These are phyloP conservation scores for Starmerella stellata DNA, from an alignment of 805 yeast genomes.

Conservation along the genomic window DNA sequence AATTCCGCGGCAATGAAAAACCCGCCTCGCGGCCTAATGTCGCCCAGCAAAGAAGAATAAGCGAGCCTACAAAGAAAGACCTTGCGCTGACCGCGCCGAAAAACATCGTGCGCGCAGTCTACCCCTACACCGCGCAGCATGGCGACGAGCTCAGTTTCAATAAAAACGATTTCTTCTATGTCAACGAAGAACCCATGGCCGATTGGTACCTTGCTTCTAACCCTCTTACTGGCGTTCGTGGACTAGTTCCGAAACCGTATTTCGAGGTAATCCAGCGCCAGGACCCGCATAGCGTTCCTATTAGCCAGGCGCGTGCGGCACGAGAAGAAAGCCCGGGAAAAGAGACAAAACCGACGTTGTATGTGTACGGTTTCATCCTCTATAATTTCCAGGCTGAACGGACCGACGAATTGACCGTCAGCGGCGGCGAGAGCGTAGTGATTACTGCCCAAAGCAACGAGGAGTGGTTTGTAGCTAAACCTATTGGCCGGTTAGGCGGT, in stretches of 20 bases:
- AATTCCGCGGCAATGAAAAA: not conserved
- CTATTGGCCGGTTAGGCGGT: constrained; percentile 85
- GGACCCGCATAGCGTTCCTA: constrained; percentile 20
- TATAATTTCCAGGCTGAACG: constrained; percentile 73
- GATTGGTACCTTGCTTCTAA: constrained; percentile 78
- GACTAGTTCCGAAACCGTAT: constrained; percentile 72
- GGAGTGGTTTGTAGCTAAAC: constrained; percentile 97
- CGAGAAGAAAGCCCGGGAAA: constrained; percentile 1
- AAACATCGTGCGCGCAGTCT: constrained; percentile 66
- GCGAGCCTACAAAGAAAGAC: constrained; percentile 10
- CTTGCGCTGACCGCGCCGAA: constrained; percentile 39
- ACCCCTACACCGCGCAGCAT: constrained; percentile 59
- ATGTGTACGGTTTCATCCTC: constrained; percentile 61
- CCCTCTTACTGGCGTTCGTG: constrained; percentile 58
- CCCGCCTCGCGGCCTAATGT: not conserved
- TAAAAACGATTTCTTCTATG: constrained; percentile 81
- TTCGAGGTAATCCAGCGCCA: constrained; percentile 49
- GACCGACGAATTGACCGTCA: constrained; percentile 67
- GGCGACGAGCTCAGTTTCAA: constrained; percentile 62
- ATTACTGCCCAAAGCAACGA: constrained; percentile 90
- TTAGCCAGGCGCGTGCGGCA: constrained; percentile 15
- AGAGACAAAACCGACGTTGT: constrained; percentile 22
- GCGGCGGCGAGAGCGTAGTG: constrained; percentile 73
- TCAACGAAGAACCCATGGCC: constrained; percentile 38
- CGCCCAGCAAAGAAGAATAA: not conserved